A percentile compares a stretch with the other conserved stretches of the same genome.
Conservation (phyloP, 495 filamentous ascomycete genomes). For the Collariella sp. region DNA sequence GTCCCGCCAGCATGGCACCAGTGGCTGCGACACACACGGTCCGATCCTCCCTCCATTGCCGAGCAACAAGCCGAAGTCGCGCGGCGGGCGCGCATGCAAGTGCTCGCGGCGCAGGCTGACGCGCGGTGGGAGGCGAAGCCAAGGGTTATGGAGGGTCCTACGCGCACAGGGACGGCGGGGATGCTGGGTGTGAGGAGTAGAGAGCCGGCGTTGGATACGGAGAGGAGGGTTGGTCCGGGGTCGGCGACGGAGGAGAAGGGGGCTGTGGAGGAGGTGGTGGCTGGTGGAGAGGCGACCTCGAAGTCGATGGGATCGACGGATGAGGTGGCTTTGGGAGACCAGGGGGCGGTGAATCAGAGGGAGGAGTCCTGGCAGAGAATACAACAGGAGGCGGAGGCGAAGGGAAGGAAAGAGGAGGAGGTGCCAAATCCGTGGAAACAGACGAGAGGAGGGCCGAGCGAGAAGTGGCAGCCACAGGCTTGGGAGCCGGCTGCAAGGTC, state of each 20-base stretch:
- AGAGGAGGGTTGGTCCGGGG: background rate
- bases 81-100: constrained; percentile 60
- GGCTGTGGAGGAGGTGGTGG: background rate
- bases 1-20: constrained; percentile 81
- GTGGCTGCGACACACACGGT: constrained; percentile 82
- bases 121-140: constrained; percentile 77
- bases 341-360: constrained; percentile 1
- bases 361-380: constrained; percentile 24
- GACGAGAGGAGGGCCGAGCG: constrained; percentile 47
- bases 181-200: background rate
- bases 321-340: background rate
- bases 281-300: background rate
- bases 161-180: background rate
- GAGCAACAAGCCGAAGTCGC: constrained; percentile 66
- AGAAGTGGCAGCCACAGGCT: constrained; percentile 66
- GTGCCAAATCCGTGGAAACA: constrained; percentile 56
- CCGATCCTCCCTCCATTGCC: constrained; percentile 55
- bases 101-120: constrained; percentile 70
- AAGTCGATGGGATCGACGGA: background rate
- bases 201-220: constrained; percentile 1
- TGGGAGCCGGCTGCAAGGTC: constrained; percentile 50
- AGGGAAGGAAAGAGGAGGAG: constrained; percentile 9
- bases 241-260: background rate
- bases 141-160: constrained; percentile 19
- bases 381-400: constrained; percentile 17